Evolutionary conservation across 192 early-diverging fungal species (phyloP).

Genomic region (Entomortierella chlamydospora): DNA sequence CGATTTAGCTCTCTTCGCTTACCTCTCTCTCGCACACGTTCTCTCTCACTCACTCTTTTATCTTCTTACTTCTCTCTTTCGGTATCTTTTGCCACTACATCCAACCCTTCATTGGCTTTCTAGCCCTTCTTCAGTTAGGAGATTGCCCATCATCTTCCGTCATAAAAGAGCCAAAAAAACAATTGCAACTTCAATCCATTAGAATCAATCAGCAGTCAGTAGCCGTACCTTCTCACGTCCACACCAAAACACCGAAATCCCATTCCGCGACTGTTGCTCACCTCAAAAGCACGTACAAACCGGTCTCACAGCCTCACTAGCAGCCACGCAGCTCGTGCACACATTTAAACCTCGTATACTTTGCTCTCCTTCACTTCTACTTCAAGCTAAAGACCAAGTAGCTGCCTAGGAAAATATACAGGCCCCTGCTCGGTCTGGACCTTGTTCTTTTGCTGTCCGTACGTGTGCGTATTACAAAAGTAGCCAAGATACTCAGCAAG

Average conservation of each 20-base stretch:
- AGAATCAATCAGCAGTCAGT: conserved; percentile 2
- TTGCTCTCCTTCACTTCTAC: not conserved
- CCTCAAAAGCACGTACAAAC: conserved; percentile 1
- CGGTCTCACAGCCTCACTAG: not conserved
- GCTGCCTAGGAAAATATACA: no score
- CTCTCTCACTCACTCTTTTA: not conserved
- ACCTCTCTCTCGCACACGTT: not conserved
- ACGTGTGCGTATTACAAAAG: not conserved
- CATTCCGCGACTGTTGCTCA: conserved; percentile 9
- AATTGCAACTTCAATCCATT: not conserved
- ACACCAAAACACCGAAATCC: conserved; percentile 6
- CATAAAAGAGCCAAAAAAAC: not conserved
- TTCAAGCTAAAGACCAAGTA: no score
- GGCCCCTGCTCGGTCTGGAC: no score
- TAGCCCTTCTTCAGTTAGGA: no score
- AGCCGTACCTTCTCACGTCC: not conserved
- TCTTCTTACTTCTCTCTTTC: not conserved
- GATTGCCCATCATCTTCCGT: not conserved
- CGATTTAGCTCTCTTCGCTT: not conserved
- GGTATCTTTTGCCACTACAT: not conserved
- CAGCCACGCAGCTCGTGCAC: not conserved
- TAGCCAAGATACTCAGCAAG: not conserved
- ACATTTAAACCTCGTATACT: not conserved
- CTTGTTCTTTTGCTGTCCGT: not conserved
- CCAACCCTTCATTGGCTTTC: not conserved